Base-by-base conservation (phyloP, 139 green algal species). In the Chlorella sorokiniana region DNA sequence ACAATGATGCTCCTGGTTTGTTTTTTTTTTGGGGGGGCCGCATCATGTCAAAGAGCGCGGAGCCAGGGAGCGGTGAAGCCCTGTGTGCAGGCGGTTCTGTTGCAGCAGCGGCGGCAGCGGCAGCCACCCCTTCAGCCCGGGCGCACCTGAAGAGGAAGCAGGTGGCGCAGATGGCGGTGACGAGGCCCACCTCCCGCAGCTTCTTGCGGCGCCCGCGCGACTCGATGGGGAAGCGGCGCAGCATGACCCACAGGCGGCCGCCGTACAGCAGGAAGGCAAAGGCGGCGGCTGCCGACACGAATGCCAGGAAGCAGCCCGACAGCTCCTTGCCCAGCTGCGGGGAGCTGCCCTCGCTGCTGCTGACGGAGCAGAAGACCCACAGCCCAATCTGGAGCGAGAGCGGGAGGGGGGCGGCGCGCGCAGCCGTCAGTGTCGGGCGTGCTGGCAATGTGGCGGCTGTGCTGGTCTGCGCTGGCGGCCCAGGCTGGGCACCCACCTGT, bases 181-280 rank as follows among this genome's bases (percentile, higher is more conserved):
- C 96, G 68, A 93, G 86, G 6, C 95, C 96, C 25, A 96, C 96
- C 88, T 99, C 97, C 27, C 89, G 86, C 84, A 99, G 93, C 95
- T 99, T 99, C 90, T 98, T 98, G 61, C 91, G 85, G 37, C 96
- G 87, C 1, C 97, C 97, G 22, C 92, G 86, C 20, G 87, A 95
- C 86, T 99, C 96, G 38, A 99, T 96, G 10, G 97, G 97, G 90
- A 99, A 99, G 40, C 93, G 89, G 79, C 94, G 85, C 83, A 98
- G 89, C 95, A 99, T 98, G 52, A 95, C 76, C 82, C 97, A 98
- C 38, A 99, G 91, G 45, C 94, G 89, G 18, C 96, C 95, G 35
- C 97, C 97, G 84, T 99, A 99, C 37, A 99, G 78, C 78, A 98
- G 71, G 87, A 99, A 99, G 67, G 93, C 94, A 6, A 85, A 79